Percentiles rank a stretch among this genome's conserved stretches.
Conservation (phyloP, 192 early-diverging fungal species). For the Chytriomyces sp. region DNA sequence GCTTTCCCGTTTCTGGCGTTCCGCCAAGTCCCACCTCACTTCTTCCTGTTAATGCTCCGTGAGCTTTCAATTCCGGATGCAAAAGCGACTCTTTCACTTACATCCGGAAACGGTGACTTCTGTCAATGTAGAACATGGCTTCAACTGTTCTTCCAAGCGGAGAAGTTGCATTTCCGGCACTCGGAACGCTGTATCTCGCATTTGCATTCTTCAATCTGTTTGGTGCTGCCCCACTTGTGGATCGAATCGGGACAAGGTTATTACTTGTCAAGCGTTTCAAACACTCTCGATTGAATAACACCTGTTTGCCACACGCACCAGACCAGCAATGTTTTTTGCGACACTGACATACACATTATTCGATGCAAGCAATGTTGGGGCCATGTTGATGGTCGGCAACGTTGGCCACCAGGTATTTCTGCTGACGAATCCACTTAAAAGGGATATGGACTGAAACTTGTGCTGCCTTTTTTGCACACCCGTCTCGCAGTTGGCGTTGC, state of each 20-base stretch:
- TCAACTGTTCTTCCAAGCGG: conserved; percentile 24
- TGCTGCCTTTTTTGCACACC: neutral
- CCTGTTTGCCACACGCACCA: neutral
- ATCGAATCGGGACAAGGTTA: conserved; percentile 29
- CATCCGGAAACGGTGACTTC: neutral
- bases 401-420: neutral
- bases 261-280: neutral
- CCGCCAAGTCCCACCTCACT: neutral
- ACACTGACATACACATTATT: conserved; percentile 30
- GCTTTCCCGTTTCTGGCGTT: neutral
- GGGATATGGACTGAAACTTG: no score
- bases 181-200: conserved; percentile 30
- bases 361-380: conserved; percentile 18
- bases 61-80: neutral
- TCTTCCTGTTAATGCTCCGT: neutral
- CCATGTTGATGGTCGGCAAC: conserved; percentile 2
- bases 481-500: conserved; percentile 6
- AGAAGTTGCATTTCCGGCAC: conserved; percentile 17
- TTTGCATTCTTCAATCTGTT: conserved; percentile 36
- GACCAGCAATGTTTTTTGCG: conserved; percentile 27
- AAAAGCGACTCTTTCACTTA: neutral
- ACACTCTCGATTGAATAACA: neutral
- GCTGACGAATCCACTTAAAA: no score
- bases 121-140: conserved; percentile 20
- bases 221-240: conserved; percentile 26